phyloP scores from a whole-genome alignment of 139 green algal genomes.

The Gonium pectorale region DNA sequence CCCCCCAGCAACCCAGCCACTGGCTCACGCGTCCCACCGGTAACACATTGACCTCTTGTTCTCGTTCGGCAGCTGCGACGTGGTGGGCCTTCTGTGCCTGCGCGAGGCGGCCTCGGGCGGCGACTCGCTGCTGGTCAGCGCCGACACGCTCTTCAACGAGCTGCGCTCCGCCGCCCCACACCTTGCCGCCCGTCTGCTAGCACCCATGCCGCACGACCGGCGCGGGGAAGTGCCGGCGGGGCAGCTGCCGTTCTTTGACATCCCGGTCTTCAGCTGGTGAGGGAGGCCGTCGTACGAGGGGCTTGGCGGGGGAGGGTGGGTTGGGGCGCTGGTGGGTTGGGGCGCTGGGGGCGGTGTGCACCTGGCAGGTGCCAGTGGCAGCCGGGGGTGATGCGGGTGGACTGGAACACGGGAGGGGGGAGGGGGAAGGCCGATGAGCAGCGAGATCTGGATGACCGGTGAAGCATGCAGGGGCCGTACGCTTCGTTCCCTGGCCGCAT shows the following conservation, averaged over 20 bases:
- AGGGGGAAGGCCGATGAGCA: too few relatives aligned
- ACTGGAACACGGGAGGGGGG: too few relatives aligned
- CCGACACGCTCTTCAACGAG: slow-evolving; percentile 10
- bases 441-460: too few relatives aligned
- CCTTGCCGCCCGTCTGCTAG: slow-evolving; percentile 22
- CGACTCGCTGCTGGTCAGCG: slow-evolving; percentile 31
- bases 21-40: neutral
- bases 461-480: too few relatives aligned
- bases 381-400: too few relatives aligned
- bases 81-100: slow-evolving; percentile 45
- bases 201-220: slow-evolving; percentile 36
- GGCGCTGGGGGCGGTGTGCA: too few relatives aligned
- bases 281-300: neutral
- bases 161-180: neutral
- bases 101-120: neutral
- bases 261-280: slow-evolving; percentile 43
- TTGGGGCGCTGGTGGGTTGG: neutral
- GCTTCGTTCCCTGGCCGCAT: too few relatives aligned
- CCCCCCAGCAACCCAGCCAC: neutral
- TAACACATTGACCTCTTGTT: too few relatives aligned
- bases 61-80: slow-evolving; percentile 42
- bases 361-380: too few relatives aligned
- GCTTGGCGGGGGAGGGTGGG: neutral
- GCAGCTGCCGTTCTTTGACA: slow-evolving; percentile 37
- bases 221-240: slow-evolving; percentile 37